Base-by-base conservation (phyloP, 257 asterid species). In the Paraleonurus japonicus region DNA sequence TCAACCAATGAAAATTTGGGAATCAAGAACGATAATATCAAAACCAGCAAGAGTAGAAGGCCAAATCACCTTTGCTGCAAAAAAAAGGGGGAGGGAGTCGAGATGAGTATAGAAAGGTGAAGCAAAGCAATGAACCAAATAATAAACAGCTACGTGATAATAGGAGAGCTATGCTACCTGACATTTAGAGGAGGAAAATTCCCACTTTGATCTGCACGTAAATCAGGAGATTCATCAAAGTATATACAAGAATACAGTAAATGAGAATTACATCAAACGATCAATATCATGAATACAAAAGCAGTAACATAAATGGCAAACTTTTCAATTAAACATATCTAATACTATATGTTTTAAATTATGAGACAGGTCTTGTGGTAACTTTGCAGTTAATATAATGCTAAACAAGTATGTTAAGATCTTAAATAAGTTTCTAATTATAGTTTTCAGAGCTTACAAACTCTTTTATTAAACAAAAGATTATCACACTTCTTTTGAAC, bases 21-120 rank as follows among this genome's bases (percentile, higher is more conserved):
- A 70, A 71, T 63, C 54, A 33, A 73, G 61, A 82, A 79, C 63
- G 71, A 33, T 74, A 55, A 78, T 73, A 72, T 32, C 24, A 76
- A 60, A 85, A 54, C 69, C 83, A 78, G 37, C 60, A 71, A 28
- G 77, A 82, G 70, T 72, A 84, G 79, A 80, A 79, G 73, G 74
- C 61, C 68, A 65, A 60, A 63, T 80, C 85, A 85, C 87, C 91
- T 86, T 79, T 76, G 85, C 97, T 92, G 97, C 95, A 87, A 78
- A 81, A 82, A 7, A 4, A 23, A 57, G 19, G 12, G 69, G 1
- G 39, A 53, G 33, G 65, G 28, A 28, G 59, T 17, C 17, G 72
- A 50, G 48, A 24, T 32, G 30, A 69, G 65, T 17, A 73, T 32
- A 30, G 58, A 33, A 61, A 59, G 39, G 57, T 51, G 60, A 73